Evolutionary conservation across 2,329 filamentous ascomycete species (phyloP).

Genomic region (Trichoderma arundinaceum): DNA sequence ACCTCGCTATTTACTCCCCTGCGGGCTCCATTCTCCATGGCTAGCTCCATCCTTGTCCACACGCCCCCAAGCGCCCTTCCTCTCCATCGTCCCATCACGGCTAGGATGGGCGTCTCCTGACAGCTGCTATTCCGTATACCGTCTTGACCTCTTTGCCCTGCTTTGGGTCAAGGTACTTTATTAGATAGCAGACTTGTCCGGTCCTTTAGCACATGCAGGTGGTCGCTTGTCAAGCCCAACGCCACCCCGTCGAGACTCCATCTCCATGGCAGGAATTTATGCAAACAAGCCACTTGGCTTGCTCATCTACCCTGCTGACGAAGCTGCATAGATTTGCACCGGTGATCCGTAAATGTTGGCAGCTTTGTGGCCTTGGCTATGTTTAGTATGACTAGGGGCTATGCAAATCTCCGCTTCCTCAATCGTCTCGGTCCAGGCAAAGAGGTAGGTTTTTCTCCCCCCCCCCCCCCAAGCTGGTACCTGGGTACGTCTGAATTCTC

Average conservation of each 20-base stretch:
- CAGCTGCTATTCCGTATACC: conserved; percentile 13
- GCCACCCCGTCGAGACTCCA: conserved; percentile 26
- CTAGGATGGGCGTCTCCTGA: conserved; percentile 20
- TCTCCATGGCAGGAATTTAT: conserved; percentile 21
- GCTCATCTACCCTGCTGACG: conserved; percentile 18
- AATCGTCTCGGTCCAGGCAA: conserved; percentile 12
- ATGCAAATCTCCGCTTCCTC: conserved; percentile 28
- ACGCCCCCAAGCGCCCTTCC: conserved; percentile 24
- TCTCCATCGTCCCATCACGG: conserved; percentile 18
- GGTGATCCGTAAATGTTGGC: conserved; percentile 14
- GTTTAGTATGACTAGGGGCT: conserved; percentile 26
- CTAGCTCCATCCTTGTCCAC: conserved; percentile 28
- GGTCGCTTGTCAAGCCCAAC: conserved; percentile 22
- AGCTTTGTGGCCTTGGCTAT: conserved; percentile 24
- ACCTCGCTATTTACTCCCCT: conserved; percentile 13
- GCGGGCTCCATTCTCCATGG: conserved; percentile 27
- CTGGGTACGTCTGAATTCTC: conserved; percentile 14
- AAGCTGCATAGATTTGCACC: conserved; percentile 20
- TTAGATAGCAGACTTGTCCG: conserved; percentile 4
- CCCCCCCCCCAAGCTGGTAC: conserved; percentile 23
- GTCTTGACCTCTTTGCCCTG: conserved; percentile 4
- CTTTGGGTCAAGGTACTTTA: conserved; percentile 1
- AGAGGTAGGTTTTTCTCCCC: conserved; percentile 6
- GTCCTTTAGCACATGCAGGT: conserved; percentile 2
- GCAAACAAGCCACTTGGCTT: conserved; percentile 25